phyloP scores from a whole-genome alignment of 2,329 filamentous ascomycete genomes.

The Calonectria montana region DNA sequence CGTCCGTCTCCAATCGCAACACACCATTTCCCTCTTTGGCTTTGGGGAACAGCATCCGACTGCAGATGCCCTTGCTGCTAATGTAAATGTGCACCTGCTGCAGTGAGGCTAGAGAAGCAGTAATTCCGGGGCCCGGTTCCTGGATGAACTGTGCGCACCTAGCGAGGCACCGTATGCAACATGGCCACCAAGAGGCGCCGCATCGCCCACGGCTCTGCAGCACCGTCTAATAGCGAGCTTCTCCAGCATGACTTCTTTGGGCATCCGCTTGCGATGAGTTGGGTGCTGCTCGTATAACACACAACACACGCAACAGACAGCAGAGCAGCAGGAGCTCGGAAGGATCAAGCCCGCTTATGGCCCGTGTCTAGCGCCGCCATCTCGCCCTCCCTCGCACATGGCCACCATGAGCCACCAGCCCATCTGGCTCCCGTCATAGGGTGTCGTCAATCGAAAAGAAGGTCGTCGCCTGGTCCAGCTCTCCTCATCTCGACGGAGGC shows the following conservation, averaged over 20 bases:
- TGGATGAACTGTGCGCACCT: constrained; percentile 19
- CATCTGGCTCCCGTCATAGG: constrained; percentile 12
- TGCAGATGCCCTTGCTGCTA: constrained; percentile 7
- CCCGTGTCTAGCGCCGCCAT: constrained; percentile 33
- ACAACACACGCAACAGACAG: not conserved
- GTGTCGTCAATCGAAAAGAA: constrained; percentile 1
- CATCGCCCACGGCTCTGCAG: not conserved
- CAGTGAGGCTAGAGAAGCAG: constrained; percentile 13
- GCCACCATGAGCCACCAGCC: constrained; percentile 20
- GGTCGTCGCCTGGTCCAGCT: not conserved
- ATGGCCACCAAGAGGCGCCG: not conserved
- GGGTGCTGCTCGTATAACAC: not conserved
- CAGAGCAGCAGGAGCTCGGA: not conserved
- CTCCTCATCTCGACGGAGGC: constrained; percentile 4
- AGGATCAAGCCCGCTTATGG: constrained; percentile 27
- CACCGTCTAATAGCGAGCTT: not conserved
- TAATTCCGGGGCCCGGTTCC: constrained; percentile 4
- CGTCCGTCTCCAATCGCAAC: not conserved
- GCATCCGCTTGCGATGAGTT: not conserved
- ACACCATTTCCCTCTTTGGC: not conserved
- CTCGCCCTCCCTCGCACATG: constrained; percentile 27
- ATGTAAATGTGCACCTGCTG: constrained; percentile 1
- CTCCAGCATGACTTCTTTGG: constrained; percentile 1
- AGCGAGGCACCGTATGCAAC: not conserved
- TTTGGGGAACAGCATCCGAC: not conserved